These are phyloP conservation scores for Caryopteris hybrid DNA, from an alignment of 305 asterid species.

Conservation along the genomic window DNA sequence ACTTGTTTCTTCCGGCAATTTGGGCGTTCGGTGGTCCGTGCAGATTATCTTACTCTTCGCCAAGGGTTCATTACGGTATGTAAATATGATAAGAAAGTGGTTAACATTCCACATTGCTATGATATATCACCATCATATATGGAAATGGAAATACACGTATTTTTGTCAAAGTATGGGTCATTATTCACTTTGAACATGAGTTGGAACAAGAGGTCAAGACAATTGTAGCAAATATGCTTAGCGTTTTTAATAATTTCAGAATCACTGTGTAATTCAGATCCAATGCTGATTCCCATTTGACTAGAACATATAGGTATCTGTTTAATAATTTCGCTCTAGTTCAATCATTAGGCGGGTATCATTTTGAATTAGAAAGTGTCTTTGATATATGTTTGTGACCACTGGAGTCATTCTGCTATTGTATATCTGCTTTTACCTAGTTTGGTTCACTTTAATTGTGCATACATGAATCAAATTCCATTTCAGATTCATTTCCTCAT, in stretches of 20 bases:
- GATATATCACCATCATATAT: no score
- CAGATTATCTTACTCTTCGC: constrained; percentile 91
- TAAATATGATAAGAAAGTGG: neutral
- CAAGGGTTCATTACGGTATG: constrained; percentile 84
- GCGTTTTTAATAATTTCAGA: no score
- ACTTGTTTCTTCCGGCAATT: constrained; percentile 90
- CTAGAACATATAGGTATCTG: neutral
- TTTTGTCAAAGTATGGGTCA: no score
- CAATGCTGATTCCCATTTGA: neutral
- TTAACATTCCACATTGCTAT: neutral
- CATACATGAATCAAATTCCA: no score
- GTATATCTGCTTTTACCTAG: no score
- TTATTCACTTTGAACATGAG: neutral
- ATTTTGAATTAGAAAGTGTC: neutral
- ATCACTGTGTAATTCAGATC: neutral
- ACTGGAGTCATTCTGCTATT: no score
- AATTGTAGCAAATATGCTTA: neutral
- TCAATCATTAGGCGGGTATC: neutral
- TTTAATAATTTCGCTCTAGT: neutral
- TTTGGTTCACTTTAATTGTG: no score
- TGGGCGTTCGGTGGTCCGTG: constrained; percentile 81
- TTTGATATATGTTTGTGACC: neutral
- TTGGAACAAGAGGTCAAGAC: neutral
- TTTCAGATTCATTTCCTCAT: neutral
- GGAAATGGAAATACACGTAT: neutral